A percentile compares a stretch with the other conserved stretches of the same genome.
These are phyloP conservation scores for Zoysia matrella DNA, from an alignment of 202 grass and related monocot genomes.

Conservation along the genomic window DNA sequence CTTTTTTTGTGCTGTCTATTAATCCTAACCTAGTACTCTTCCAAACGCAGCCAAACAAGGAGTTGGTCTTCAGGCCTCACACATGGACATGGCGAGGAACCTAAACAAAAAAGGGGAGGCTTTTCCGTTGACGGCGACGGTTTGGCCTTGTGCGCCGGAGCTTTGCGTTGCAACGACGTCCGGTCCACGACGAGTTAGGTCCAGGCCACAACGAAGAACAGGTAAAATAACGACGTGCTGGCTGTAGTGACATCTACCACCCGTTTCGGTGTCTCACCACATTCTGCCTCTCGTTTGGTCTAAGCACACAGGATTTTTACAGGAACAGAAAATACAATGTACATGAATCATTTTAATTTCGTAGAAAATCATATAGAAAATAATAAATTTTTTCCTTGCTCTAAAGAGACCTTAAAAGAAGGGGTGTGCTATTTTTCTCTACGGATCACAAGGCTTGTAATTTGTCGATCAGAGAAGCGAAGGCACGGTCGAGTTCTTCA, in stretches of 20 bases:
- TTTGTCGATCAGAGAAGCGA: not conserved
- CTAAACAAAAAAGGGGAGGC: constrained; percentile 31
- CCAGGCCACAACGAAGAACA: not conserved
- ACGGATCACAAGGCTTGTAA: not conserved
- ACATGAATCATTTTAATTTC: too few relatives aligned
- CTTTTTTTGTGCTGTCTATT: not conserved
- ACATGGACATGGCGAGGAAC: constrained; percentile 1
- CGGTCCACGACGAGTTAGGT: not conserved
- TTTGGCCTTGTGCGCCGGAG: not conserved
- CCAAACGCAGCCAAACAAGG: not conserved
- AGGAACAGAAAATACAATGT: too few relatives aligned
- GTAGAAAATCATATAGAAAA: too few relatives aligned
- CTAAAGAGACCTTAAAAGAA: too few relatives aligned
- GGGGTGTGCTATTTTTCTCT: not conserved
- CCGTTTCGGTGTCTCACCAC: too few relatives aligned
- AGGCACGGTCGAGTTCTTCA: not conserved
- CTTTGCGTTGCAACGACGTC: not conserved
- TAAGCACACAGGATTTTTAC: too few relatives aligned
- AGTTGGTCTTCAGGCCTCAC: constrained; percentile 18
- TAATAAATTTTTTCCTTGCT: too few relatives aligned
- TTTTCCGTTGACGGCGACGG: constrained; percentile 35
- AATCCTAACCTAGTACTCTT: not conserved
- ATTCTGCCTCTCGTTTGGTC: too few relatives aligned
- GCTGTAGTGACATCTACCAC: not conserved
- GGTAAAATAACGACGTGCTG: not conserved